Evolutionary conservation across 805 yeast species (phyloP).

Genomic region (Myxozyma neotropica): DNA sequence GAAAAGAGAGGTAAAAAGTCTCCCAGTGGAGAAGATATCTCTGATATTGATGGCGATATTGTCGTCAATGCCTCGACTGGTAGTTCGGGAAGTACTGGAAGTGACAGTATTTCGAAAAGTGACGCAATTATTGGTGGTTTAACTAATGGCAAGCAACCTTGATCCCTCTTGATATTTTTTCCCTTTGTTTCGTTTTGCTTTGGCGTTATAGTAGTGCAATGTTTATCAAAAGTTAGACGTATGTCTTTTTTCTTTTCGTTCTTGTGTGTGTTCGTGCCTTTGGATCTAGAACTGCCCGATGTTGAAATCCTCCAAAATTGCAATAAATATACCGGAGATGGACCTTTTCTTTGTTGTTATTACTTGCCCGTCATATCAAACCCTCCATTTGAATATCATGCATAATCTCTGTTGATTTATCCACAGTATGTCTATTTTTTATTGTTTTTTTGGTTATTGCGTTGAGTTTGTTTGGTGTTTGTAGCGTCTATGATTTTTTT

Average conservation of each 20-base stretch:
- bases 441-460: neutral
- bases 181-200: neutral
- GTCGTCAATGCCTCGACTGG: slow-evolving; percentile 3
- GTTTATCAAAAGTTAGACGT: neutral
- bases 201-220: neutral
- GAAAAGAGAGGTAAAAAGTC: neutral
- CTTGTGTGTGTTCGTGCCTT: too few species aligned
- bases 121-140: neutral
- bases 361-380: neutral
- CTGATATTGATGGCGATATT: neutral
- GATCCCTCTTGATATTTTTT: neutral
- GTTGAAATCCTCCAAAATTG: too few species aligned
- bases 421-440: neutral
- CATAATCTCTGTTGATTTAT: neutral
- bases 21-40: neutral
- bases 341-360: neutral
- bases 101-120: neutral
- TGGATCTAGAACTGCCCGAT: too few species aligned
- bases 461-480: neutral
- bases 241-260: neutral
- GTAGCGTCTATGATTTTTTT: too few species aligned
- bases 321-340: too few species aligned
- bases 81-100: slow-evolving; percentile 5
- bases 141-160: slow-evolving; percentile 26
- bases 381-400: neutral